phyloP scores from a whole-genome alignment of 441 rosid genomes.

The Macaranga tanarius region DNA sequence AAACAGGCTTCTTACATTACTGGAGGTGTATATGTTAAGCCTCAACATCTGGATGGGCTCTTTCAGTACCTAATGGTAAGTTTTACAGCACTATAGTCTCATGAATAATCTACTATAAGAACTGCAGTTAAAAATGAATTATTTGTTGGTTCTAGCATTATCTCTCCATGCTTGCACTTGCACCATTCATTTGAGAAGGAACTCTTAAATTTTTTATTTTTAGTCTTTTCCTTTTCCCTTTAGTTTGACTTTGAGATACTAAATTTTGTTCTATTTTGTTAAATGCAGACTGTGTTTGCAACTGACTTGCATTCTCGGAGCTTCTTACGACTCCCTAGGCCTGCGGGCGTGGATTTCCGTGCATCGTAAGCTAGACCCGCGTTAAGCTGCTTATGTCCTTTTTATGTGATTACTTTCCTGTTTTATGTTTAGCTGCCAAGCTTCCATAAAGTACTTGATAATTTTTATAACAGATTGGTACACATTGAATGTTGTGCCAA shows the following conservation, averaged over 20 bases:
- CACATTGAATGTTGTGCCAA: not conserved
- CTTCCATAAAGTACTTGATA: not conserved
- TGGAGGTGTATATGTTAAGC: slow-evolving; percentile 85
- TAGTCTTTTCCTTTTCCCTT: not conserved
- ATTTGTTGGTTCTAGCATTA: not conserved
- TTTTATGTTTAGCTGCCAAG: not conserved
- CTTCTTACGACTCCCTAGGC: slow-evolving; percentile 88
- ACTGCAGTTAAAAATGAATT: not conserved
- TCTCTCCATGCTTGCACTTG: not conserved
- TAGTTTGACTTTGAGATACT: slow-evolving; percentile 14
- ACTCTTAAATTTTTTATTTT: not conserved
- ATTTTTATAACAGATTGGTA: not conserved
- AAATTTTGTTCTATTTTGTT: slow-evolving; percentile 8
- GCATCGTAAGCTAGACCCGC: slow-evolving; percentile 70
- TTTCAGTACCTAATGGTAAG: slow-evolving; percentile 82
- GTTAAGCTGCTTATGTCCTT: not conserved
- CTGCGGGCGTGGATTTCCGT: slow-evolving; percentile 91
- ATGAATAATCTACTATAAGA: not conserved
- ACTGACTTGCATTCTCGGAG: slow-evolving; percentile 85
- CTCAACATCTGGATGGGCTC: slow-evolving; percentile 85
- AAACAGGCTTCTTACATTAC: slow-evolving; percentile 90
- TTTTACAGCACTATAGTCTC: slow-evolving; percentile 1
- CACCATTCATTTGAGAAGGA: not conserved
- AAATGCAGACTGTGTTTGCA: slow-evolving; percentile 82
- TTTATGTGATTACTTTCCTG: not conserved